A percentile compares a stretch with the other conserved stretches of the same genome.
phyloP scores from a whole-genome alignment of 176 grass and related monocot genomes.

The Echinochloa phyllopogon region DNA sequence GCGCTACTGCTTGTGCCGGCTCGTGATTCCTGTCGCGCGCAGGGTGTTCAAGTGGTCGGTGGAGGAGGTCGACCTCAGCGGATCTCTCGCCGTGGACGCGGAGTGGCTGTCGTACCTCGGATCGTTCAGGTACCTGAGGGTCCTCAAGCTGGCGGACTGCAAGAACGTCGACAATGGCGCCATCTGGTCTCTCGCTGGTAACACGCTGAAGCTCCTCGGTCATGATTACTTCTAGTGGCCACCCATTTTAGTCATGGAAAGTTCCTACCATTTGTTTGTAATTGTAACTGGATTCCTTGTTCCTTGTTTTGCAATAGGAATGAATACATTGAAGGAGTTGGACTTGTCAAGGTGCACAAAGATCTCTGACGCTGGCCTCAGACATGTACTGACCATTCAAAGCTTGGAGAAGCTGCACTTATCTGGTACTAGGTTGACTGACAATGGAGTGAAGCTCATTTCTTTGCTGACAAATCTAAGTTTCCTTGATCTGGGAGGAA shows the following conservation, averaged over 20 bases:
- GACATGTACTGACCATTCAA: slow-evolving; percentile 73
- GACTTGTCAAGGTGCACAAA: slow-evolving; percentile 84
- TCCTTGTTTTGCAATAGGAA: slow-evolving; percentile 58
- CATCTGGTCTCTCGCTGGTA: slow-evolving; percentile 76
- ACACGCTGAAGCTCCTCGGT: not conserved
- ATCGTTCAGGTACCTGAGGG: slow-evolving; percentile 56
- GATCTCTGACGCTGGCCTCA: slow-evolving; percentile 75
- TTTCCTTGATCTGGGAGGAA: slow-evolving; percentile 80
- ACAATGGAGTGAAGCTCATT: slow-evolving; percentile 70
- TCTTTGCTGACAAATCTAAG: slow-evolving; percentile 61
- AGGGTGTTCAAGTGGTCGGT: slow-evolving; percentile 76
- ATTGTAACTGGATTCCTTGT: not conserved
- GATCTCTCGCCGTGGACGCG: slow-evolving; percentile 48
- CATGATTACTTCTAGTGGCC: not conserved
- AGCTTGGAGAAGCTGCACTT: slow-evolving; percentile 79
- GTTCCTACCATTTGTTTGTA: too few relatives aligned
- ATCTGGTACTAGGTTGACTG: slow-evolving; percentile 68
- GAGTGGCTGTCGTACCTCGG: slow-evolving; percentile 94
- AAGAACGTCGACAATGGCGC: slow-evolving; percentile 64
- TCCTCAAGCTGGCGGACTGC: slow-evolving; percentile 76
- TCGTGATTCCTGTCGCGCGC: not conserved
- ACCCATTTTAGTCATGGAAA: not conserved
- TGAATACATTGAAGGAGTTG: slow-evolving; percentile 72
- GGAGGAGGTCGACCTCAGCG: slow-evolving; percentile 73
- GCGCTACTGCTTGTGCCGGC: not conserved